Base-by-base conservation (phyloP, 768 basidiomycete species). In the Podaxis mareebaensis region DNA sequence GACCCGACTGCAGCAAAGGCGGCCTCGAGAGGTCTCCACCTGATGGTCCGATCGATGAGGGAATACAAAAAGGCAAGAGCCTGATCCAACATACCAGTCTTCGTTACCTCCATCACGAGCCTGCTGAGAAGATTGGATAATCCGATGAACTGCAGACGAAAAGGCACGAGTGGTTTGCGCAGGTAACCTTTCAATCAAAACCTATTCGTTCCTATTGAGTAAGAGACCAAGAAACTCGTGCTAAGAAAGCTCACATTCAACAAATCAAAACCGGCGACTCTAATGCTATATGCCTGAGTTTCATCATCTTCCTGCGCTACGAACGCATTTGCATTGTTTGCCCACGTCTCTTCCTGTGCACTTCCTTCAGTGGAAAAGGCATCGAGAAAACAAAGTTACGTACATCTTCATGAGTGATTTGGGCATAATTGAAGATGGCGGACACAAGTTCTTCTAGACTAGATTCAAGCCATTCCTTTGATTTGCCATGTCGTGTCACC, bases 231-330 rank as follows among this genome's bases (percentile, higher is more conserved):
- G 12, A 13, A 54, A 44, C 38, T 4, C 28, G 24, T 17, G 17
- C 2, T 26, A 4, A 49, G 46, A 26, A 65, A 33, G 13, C 72
- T 56, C 73, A 97, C 96, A 36, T 83, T 82, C 56, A 96, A 76
- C 39, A 98, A 75, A 70, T 98, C 96, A 68, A 95, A 89, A 3
- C 89, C 89, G 3, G 93, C 91, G 2, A 93, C 85, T 39, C 97
- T 84, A 38, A 94, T 83, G 60, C 91, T 92, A 71, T 95, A 96
- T 1, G 81, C 72, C 58, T 91, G 86, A 1, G 88, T 88, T 65
- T 96, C 95, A 64, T 98, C 96, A 59, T 97, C 94, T 70, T 98
- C 96, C 71, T 99, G 94, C 26, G 91, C 90, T 33, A 99, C 88
- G 70, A 99, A 99, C 3, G 90, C 86, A 67, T 99, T 98, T 3